phyloP scores from a whole-genome alignment of 192 early-diverging fungal genomes.

The Pilaira anomala region DNA sequence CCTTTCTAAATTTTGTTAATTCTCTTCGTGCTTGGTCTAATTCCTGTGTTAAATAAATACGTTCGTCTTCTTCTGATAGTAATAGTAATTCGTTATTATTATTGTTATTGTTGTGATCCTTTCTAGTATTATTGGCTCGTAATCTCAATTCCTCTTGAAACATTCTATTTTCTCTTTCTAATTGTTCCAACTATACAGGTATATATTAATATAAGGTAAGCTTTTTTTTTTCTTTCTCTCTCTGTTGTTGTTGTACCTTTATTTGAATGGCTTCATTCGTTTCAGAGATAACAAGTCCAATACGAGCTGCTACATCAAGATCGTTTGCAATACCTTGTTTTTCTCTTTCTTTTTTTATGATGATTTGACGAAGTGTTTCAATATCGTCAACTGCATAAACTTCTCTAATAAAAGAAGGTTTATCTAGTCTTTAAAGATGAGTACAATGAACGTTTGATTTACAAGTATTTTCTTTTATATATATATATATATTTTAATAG shows the following conservation, averaged over 20 bases:
- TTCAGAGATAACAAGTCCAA: slow-evolving; percentile 56
- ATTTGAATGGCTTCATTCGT: slow-evolving; percentile 51
- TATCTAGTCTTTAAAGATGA: slow-evolving; percentile 22
- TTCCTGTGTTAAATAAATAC: slow-evolving; percentile 47
- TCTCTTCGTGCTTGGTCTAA: slow-evolving; percentile 49
- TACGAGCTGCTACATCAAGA: slow-evolving; percentile 55
- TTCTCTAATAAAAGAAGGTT: slow-evolving; percentile 32
- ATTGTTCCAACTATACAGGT: slow-evolving; percentile 26
- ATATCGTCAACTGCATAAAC: slow-evolving; percentile 49
- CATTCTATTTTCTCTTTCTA: slow-evolving; percentile 33
- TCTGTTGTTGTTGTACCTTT: slow-evolving; percentile 36
- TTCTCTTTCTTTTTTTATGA: slow-evolving; percentile 61
- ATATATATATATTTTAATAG: neutral
- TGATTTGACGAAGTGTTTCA: slow-evolving; percentile 38
- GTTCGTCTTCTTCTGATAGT: slow-evolving; percentile 40
- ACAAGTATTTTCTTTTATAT: neutral
- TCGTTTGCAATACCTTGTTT: slow-evolving; percentile 47
- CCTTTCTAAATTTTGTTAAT: slow-evolving; percentile 51
- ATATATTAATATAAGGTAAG: neutral
- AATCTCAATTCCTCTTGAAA: slow-evolving; percentile 21
- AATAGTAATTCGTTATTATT: slow-evolving; percentile 6
- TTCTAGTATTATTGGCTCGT: neutral
- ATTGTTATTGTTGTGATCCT: neutral
- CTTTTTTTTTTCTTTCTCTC: too few relatives aligned
- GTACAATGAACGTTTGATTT: neutral